Base-by-base conservation (phyloP, 2,329 filamentous ascomycete species). In the Diaporthe sp. region DNA sequence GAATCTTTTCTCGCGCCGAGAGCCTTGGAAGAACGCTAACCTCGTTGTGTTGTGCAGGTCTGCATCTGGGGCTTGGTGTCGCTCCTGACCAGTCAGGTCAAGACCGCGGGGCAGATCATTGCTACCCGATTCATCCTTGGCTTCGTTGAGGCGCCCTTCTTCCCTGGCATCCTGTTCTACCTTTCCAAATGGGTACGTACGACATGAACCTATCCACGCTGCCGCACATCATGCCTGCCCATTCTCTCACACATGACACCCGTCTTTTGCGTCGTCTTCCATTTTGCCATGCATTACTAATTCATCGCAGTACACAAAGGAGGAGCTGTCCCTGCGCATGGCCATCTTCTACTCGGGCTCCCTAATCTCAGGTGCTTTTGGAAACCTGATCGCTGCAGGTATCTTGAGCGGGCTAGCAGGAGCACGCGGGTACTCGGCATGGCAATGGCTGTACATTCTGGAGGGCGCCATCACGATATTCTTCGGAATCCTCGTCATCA, bases 91-190 rank as follows among this genome's bases (percentile, higher is more conserved):
- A 84, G 82, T 22, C 82, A 81, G 1, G 81, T 80, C n/a, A 79
- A 81, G 53, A 83, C 80, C 39, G 83, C 81, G 71, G 79, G 78
- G 2, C 81, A 81, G 22, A 80, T 86, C 37, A 74, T 85, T n/a
- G 82, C 80, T 13, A 81, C 81, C 15, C 83, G 84, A 20, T 86
- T 85, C 78, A 81, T 85, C 71, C 81, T 85, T 34, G 84, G 84
- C 34, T 81, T 85, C 53, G 82, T 84, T 44, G 84, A 85, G 73
- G 83, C 83, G 13, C 84, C 85, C 42, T 87, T 85, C 76, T 86
- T 86, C 77, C 87, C 87, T 37, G 80, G 84, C 79, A 72, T 74
- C n/a, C 31, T 77, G 51, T 77, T 76, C 55, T 76, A 76, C 49
- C 74, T 77, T 13, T 77, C 76, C 17, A 75, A 76, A 37, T 77